Conservation (phyloP, 2,329 filamentous ascomycete genomes). For the Claviceps paspali region DNA sequence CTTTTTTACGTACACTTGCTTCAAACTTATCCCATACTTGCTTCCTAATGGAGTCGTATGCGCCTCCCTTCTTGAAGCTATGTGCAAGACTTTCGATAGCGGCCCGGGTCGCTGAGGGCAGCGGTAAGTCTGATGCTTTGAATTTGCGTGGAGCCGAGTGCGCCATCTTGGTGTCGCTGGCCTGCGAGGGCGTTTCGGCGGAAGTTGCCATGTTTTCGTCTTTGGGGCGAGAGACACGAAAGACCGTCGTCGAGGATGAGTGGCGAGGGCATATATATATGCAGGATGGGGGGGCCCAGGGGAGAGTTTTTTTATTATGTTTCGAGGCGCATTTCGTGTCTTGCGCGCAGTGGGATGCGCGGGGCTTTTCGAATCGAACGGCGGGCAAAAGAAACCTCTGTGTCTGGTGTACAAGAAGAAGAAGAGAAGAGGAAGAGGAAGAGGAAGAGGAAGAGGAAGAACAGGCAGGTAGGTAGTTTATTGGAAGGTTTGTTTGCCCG, state of each 20-base stretch:
- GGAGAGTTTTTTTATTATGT: neutral
- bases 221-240: neutral
- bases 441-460: too few relatives aligned
- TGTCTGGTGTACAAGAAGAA: too few relatives aligned
- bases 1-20: conserved; percentile 37
- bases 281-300: too few relatives aligned
- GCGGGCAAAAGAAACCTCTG: too few relatives aligned
- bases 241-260: neutral
- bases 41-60: conserved; percentile 65
- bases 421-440: too few relatives aligned
- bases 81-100: conserved; percentile 64
- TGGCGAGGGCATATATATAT: neutral
- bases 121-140: conserved; percentile 60
- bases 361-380: neutral
- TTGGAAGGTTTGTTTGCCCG: too few relatives aligned
- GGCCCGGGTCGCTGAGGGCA: conserved; percentile 55
- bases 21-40: conserved; percentile 63
- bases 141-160: conserved; percentile 30
- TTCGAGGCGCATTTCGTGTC: neutral
- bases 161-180: conserved; percentile 7
- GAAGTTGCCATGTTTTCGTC: conserved; percentile 13
- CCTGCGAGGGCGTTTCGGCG: conserved; percentile 10
- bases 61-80: conserved; percentile 74
- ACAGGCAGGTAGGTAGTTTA: too few relatives aligned
- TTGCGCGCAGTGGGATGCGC: neutral